Percentiles rank a stretch among this genome's conserved stretches.
Conservation (phyloP, 2,329 filamentous ascomycete genomes). For the Botrytis cinerea region DNA sequence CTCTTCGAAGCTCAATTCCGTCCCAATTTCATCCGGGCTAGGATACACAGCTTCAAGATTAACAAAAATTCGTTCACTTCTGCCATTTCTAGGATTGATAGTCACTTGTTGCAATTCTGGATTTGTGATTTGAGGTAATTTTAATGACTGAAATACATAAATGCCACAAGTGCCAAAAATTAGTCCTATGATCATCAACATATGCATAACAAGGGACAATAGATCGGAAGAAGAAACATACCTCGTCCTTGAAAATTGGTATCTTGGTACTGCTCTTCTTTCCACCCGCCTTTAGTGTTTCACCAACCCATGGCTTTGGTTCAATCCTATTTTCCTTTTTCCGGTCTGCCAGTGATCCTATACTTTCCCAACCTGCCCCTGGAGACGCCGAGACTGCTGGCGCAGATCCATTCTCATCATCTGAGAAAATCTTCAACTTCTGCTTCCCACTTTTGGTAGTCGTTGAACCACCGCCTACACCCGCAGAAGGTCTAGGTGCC, state of each 20-base stretch:
- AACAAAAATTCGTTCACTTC: constrained; percentile 83
- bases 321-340: constrained; percentile 93
- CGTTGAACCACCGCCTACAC: constrained; percentile 49
- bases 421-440: constrained; percentile 17
- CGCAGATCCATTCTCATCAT: constrained; percentile 10
- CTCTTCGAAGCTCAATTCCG: constrained; percentile 90
- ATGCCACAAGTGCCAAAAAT: constrained; percentile 61
- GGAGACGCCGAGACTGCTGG: constrained; percentile 7
- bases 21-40: constrained; percentile 66
- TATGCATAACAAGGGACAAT: constrained; percentile 48
- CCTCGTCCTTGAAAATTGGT: constrained; percentile 92
- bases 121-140: constrained; percentile 52
- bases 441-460: constrained; percentile 59
- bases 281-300: constrained; percentile 84
- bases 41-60: constrained; percentile 85
- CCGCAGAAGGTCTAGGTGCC: constrained; percentile 54
- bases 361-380: background rate
- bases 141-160: constrained; percentile 59
- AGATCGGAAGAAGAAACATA: constrained; percentile 58
- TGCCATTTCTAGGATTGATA: constrained; percentile 75
- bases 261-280: constrained; percentile 83
- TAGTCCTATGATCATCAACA: constrained; percentile 98
- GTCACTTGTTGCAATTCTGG: constrained; percentile 73
- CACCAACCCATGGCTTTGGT: constrained; percentile 86
- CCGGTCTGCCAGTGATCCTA: constrained; percentile 69